Percentiles rank a stretch among this genome's conserved stretches.
These are phyloP conservation scores for Penicillium fimorum DNA, from an alignment of 495 filamentous ascomycete species.

Conservation along the genomic window DNA sequence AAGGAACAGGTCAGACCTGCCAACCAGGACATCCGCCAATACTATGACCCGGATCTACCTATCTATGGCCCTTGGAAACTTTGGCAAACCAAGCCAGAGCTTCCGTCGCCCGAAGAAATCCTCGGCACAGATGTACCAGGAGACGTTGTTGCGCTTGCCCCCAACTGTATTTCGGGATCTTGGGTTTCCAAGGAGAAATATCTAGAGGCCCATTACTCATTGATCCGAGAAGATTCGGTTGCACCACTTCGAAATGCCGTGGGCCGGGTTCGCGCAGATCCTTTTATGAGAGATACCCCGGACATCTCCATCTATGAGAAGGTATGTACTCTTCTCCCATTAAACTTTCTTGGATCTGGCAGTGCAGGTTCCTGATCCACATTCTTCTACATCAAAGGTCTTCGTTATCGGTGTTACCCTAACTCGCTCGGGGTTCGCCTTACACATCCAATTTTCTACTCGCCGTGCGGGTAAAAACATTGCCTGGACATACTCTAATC, in stretches of 20 bases:
- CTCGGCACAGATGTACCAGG: constrained; percentile 25
- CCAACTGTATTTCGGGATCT: constrained; percentile 42
- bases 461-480: constrained; percentile 65
- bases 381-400: constrained; percentile 48
- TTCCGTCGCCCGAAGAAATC: constrained; percentile 48
- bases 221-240: constrained; percentile 64
- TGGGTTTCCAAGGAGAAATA: constrained; percentile 54
- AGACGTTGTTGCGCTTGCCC: constrained; percentile 26
- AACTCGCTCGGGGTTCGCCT: constrained; percentile 59
- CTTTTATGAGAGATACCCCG: constrained; percentile 51
- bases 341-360: not conserved
- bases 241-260: constrained; percentile 61
- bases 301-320: constrained; percentile 70
- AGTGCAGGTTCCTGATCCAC: not conserved
- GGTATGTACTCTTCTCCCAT: constrained; percentile 36
- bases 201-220: constrained; percentile 60
- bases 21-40: constrained; percentile 37
- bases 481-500: constrained; percentile 72
- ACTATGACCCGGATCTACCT: constrained; percentile 22
- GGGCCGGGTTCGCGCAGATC: constrained; percentile 41
- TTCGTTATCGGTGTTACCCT: constrained; percentile 63
- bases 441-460: constrained; percentile 70
- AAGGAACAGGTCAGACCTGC: constrained; percentile 8
- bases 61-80: constrained; percentile 16
- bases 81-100: constrained; percentile 46